Evolutionary conservation across 352 stramenopile species (phyloP).

Genomic region (Pythium sukuiense): DNA sequence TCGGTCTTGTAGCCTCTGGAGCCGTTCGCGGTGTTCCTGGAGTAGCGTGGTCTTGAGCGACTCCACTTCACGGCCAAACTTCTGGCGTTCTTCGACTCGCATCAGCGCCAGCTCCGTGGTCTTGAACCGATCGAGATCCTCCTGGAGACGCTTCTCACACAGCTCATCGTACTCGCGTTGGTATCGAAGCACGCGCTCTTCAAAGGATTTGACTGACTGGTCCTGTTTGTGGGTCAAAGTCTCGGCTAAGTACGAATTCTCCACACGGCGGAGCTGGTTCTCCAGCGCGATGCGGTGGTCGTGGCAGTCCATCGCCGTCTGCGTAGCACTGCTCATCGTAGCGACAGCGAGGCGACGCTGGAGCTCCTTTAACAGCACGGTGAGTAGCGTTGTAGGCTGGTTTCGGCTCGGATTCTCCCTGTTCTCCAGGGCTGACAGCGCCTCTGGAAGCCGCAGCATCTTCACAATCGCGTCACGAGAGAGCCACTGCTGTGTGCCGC

Average conservation of each 20-base stretch:
- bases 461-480: constrained; percentile 41
- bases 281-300: constrained; percentile 59
- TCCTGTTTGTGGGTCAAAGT: constrained; percentile 39
- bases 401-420: constrained; percentile 7
- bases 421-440: constrained; percentile 15
- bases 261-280: constrained; percentile 64
- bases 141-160: constrained; percentile 48
- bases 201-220: constrained; percentile 36
- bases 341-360: constrained; percentile 32
- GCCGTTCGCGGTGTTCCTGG: constrained; percentile 50
- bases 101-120: constrained; percentile 51
- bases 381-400: constrained; percentile 31
- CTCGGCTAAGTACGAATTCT: constrained; percentile 54
- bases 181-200: constrained; percentile 68
- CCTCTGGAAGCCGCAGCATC: constrained; percentile 30
- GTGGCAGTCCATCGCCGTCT: constrained; percentile 65
- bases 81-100: constrained; percentile 61
- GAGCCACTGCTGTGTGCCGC: constrained; percentile 43
- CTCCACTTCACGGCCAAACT: constrained; percentile 52
- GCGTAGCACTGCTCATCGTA: constrained; percentile 40
- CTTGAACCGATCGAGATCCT: constrained; percentile 61
- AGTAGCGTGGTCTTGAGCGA: constrained; percentile 38
- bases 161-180: constrained; percentile 66
- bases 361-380: constrained; percentile 39
- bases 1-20: constrained; percentile 49